Conservation (phyloP, 805 yeast genomes). For the Cyberlindnera euphorbiae region DNA sequence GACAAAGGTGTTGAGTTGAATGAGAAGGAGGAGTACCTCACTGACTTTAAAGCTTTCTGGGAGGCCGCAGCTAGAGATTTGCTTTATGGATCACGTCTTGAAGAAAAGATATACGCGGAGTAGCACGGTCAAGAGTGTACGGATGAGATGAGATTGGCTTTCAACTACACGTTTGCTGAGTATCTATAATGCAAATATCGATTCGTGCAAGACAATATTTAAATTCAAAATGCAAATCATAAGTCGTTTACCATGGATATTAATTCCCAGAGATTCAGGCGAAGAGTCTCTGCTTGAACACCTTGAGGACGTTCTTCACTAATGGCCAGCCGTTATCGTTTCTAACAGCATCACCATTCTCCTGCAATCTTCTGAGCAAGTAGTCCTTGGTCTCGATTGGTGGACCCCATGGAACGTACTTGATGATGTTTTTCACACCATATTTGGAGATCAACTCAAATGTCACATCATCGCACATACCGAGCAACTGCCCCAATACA, state of each 20-base stretch:
- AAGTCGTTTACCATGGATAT: no score
- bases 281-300: slow-evolving; percentile 30
- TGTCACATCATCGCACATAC: slow-evolving; percentile 93
- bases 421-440: slow-evolving; percentile 70
- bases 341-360: slow-evolving; percentile 92
- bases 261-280: neutral
- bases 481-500: slow-evolving; percentile 84
- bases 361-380: slow-evolving; percentile 83
- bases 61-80: no score
- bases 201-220: no score
- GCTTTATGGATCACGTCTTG: no score
- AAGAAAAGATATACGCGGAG: neutral
- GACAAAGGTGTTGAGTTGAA: no score
- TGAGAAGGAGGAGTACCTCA: no score
- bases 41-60: no score
- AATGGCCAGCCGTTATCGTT: slow-evolving; percentile 76
- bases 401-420: slow-evolving; percentile 98
- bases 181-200: neutral
- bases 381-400: slow-evolving; percentile 91
- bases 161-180: slow-evolving; percentile 5
- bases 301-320: slow-evolving; percentile 46
- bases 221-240: no score
- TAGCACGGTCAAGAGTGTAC: slow-evolving; percentile 5
- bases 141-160: slow-evolving; percentile 11
- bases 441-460: slow-evolving; percentile 63